Evolutionary conservation across 371 early-diverging fungal species (phyloP), one percentile per base, ranked within the genome.

Genomic region (Dichotomocladium elegans): DNA sequence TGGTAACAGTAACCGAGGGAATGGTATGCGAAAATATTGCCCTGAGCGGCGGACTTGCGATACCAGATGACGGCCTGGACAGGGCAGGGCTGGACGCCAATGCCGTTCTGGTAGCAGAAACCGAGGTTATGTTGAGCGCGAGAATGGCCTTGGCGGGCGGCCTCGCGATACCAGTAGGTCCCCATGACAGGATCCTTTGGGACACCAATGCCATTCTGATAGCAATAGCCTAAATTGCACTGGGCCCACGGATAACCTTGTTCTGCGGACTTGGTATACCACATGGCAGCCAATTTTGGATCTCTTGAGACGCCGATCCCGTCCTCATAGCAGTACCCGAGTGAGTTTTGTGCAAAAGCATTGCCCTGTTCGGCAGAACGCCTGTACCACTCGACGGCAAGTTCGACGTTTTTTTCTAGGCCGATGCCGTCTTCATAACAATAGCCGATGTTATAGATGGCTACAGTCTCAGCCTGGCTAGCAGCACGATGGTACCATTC

Each of bases 1-100:
- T 90, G 90, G 64, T 88, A 93, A 59, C 95, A 94, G 58, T 89
- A 93, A 7, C 93, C 96, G 25, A 94, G 76, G 3, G 89, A 88
- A 27, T 91, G 90, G 46, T 82, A 81, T 4, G 91, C 94, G 54
- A 87, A 82, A 15, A 86, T 76, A 52, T 90, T 87, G 26, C 87
- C 89, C 46, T 81, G 79, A 29, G 78, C 85, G 0, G 94, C 92
- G 5, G 93, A 79, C 24, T 76, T 76, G 37, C 64, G 62, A 51
- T 82, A 90, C 87, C 84, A 89, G 53, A 66, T 51, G 34, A 87
- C 78, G 9, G 94, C 93, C 53, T 74, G 70, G n/a, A 58, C 68
- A 5, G 77, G 70, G 49, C 87, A 64, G 1, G 37, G 37, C 50
- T 79, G 67, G 4, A 92, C 83, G 14, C 90, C 93, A 33, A 88